Evolutionary conservation across 768 basidiomycete genomes (phyloP).

Genomic region (Russula olivacea): DNA sequence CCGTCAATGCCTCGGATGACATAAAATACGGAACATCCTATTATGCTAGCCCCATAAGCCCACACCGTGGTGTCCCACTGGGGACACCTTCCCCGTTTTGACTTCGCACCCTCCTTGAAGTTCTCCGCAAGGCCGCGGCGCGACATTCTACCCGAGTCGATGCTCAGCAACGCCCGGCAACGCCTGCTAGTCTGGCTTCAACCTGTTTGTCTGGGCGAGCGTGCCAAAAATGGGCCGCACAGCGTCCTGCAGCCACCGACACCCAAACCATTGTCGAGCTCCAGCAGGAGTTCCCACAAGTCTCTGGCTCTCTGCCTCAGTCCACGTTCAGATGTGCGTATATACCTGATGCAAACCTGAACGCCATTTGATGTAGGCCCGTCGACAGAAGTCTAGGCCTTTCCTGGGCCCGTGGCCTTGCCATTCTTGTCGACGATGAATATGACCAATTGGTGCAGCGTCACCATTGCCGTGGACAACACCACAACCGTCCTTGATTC

Average conservation of each 20-base stretch:
- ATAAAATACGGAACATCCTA: not conserved
- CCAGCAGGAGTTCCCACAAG: not conserved
- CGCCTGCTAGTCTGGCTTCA: not conserved
- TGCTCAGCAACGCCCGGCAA: not conserved
- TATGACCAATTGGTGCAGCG: no score
- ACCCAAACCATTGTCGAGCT: not conserved
- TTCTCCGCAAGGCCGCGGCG: not conserved
- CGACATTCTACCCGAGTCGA: not conserved
- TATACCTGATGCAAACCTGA: not conserved
- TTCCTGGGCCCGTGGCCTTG: constrained; percentile 5
- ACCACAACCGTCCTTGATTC: no score
- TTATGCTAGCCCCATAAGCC: not conserved
- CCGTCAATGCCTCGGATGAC: not conserved
- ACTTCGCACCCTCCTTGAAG: not conserved
- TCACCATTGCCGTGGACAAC: no score
- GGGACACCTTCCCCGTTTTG: not conserved
- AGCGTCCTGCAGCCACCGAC: not conserved
- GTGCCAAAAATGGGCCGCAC: not conserved
- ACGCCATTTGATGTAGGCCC: not conserved
- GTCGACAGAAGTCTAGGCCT: not conserved
- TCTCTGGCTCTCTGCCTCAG: not conserved
- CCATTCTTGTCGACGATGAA: not conserved
- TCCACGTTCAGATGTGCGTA: not conserved
- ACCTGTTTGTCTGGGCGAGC: not conserved
- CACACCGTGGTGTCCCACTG: not conserved